These are phyloP conservation scores for Neostapfia colusana DNA, from an alignment of 176 grass and related monocot genomes.

Conservation along the genomic window DNA sequence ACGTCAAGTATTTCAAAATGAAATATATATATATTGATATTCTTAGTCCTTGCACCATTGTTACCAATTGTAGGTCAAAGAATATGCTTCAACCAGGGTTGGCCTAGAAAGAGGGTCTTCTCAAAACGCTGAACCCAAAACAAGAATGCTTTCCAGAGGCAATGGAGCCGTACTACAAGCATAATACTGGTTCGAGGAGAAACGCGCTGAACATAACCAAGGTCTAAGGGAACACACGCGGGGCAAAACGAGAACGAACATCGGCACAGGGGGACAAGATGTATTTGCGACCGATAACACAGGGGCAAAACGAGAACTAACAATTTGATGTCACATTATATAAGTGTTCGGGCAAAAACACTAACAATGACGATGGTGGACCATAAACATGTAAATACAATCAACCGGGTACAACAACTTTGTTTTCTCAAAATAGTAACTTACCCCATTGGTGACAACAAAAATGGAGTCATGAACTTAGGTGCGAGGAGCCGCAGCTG, in stretches of 20 bases:
- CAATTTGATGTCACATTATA: not conserved
- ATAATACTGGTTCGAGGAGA: too few species aligned
- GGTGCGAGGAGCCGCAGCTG: slow-evolving; percentile 16
- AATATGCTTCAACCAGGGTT: slow-evolving; percentile 91
- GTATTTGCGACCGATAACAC: too few species aligned
- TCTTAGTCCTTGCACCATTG: slow-evolving; percentile 32
- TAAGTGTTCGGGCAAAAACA: too few species aligned
- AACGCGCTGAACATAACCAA: too few species aligned
- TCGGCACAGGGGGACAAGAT: not conserved
- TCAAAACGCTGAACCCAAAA: slow-evolving; percentile 82
- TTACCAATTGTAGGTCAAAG: slow-evolving; percentile 72
- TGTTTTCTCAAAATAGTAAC: slow-evolving; percentile 15
- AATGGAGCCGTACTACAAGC: slow-evolving; percentile 92
- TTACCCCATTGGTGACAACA: not conserved
- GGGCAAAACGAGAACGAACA: too few species aligned
- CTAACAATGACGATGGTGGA: not conserved
- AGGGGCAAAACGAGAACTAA: too few species aligned
- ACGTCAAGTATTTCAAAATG: too few species aligned
- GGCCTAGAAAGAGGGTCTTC: slow-evolving; percentile 85
- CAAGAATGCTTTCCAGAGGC: slow-evolving; percentile 82
- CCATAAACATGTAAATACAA: slow-evolving; percentile 14
- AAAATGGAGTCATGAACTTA: slow-evolving; percentile 19
- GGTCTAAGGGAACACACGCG: too few species aligned
- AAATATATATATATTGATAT: too few species aligned
- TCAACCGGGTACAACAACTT: not conserved